These are phyloP conservation scores for Postia placenta DNA, from an alignment of 768 basidiomycete genomes.

Conservation along the genomic window DNA sequence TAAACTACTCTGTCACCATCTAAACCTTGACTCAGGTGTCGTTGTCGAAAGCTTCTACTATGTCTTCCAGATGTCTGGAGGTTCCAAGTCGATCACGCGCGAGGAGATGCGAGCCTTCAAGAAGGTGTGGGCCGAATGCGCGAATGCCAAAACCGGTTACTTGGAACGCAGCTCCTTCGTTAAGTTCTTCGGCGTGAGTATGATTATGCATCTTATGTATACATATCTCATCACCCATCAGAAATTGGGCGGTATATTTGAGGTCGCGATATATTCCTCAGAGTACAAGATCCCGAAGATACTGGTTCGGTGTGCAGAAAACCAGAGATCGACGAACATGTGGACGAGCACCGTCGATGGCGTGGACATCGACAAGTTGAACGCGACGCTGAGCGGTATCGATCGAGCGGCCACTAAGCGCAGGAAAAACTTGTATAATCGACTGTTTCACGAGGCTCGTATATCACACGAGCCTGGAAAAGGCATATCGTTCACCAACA, in stretches of 20 bases:
- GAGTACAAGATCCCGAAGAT: conserved; percentile 62
- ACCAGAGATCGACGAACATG: conserved; percentile 28
- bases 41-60: conserved; percentile 96
- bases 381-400: conserved; percentile 51
- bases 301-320: conserved; percentile 40
- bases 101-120: conserved; percentile 95
- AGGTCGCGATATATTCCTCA: conserved; percentile 76
- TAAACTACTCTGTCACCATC: no score
- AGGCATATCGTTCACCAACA: conserved; percentile 87
- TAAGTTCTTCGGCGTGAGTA: conserved; percentile 75
- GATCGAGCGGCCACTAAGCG: conserved; percentile 59
- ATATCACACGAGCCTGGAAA: conserved; percentile 63
- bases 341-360: conserved; percentile 35
- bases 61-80: conserved; percentile 83
- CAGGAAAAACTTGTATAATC: conserved; percentile 64
- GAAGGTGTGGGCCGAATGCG: conserved; percentile 86
- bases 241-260: conserved; percentile 84
- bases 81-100: conserved; percentile 76
- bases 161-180: conserved; percentile 66
- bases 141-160: conserved; percentile 72
- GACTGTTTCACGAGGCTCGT: conserved; percentile 82
- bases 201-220: background rate
- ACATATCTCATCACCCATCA: no score
- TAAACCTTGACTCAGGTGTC: no score
- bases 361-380: conserved; percentile 61